phyloP scores from a whole-genome alignment of 176 grass and related monocot species.

The Carex myosuroides region DNA sequence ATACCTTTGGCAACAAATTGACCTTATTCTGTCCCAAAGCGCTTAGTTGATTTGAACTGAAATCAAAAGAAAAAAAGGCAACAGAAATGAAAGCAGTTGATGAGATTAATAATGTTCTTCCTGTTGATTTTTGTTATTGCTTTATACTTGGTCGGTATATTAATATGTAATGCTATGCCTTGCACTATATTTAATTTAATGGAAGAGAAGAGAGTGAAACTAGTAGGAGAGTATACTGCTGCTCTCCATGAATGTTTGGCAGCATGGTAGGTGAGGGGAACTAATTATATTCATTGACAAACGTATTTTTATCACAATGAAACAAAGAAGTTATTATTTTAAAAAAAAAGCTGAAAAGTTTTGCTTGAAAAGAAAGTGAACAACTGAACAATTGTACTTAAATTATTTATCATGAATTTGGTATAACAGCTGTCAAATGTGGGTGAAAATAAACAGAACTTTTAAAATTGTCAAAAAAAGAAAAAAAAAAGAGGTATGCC shows the following conservation, averaged over 20 bases:
- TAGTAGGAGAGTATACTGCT: not conserved
- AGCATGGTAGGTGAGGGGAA: not conserved
- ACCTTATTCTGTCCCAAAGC: not conserved
- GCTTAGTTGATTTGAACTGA: not conserved
- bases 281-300: not conserved
- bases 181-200: not conserved
- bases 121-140: not conserved
- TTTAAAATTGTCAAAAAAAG: not conserved
- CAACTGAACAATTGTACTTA: not conserved
- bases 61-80: not conserved
- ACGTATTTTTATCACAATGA: not conserved
- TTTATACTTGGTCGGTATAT: not conserved
- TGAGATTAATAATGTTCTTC: not conserved
- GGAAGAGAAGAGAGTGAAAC: not conserved
- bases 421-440: not conserved
- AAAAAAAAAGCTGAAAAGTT: not conserved
- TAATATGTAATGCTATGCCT: not conserved
- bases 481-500: not conserved
- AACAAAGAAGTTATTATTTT: not conserved
- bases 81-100: not conserved
- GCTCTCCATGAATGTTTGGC: not conserved
- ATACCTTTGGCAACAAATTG: not conserved
- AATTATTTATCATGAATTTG: not conserved
- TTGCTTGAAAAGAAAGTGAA: not conserved
- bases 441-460: not conserved